phyloP scores from a whole-genome alignment of 2,329 filamentous ascomycete genomes.

The Paracorniculantispora psalliotae region DNA sequence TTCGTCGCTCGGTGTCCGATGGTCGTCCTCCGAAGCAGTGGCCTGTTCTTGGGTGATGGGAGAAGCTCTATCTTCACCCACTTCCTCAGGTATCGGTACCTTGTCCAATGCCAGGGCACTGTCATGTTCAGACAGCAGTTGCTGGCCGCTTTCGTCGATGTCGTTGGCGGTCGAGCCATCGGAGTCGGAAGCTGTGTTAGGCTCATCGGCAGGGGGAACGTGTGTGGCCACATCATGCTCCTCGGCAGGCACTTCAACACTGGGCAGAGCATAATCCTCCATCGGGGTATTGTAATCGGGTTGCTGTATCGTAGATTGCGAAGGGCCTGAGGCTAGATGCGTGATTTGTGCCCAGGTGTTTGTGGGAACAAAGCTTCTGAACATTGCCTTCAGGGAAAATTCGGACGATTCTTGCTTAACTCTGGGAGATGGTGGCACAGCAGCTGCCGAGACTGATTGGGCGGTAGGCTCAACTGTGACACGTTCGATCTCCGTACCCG shows the following conservation, averaged over 20 bases:
- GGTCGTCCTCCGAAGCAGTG: neutral
- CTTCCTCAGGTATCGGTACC: neutral
- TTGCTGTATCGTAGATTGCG: neutral
- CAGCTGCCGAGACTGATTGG: slow-evolving; percentile 20
- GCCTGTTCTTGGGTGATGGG: neutral
- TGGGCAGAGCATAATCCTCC: neutral
- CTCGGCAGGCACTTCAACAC: neutral
- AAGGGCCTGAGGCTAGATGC: slow-evolving; percentile 9
- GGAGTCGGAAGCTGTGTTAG: no score
- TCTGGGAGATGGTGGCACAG: neutral
- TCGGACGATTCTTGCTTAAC: slow-evolving; percentile 10
- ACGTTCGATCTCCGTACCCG: neutral
- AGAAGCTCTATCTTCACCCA: neutral
- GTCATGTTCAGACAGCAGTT: neutral
- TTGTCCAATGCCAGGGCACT: neutral
- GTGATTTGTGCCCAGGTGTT: slow-evolving; percentile 22
- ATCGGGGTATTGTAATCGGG: neutral
- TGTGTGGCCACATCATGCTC: neutral
- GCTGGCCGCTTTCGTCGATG: neutral
- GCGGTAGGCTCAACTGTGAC: slow-evolving; percentile 23
- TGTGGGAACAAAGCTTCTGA: slow-evolving; percentile 22
- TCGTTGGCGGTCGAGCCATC: neutral
- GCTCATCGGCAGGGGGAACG: neutral
- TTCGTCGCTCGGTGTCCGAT: neutral
- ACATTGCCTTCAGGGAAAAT: slow-evolving; percentile 20